These are phyloP conservation scores for Aspergillus tanneri DNA, from an alignment of 2,329 filamentous ascomycete genomes.

Conservation along the genomic window DNA sequence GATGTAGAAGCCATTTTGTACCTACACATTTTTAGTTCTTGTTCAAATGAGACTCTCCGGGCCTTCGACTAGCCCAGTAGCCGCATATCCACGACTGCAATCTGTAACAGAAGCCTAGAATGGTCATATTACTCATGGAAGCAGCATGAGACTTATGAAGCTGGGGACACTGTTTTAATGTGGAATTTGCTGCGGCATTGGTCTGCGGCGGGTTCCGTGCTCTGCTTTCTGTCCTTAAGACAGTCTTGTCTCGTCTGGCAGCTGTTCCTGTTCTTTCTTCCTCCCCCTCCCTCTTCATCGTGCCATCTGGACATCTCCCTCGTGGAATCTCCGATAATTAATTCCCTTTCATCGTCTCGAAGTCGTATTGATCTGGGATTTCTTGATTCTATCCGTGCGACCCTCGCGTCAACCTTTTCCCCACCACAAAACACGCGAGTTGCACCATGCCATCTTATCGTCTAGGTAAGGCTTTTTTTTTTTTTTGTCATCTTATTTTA, in stretches of 20 bases:
- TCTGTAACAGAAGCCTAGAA: too few relatives aligned
- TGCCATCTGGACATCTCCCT: background rate
- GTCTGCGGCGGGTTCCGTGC: slow-evolving; percentile 26
- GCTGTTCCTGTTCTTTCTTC: slow-evolving; percentile 11
- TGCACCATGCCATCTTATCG: slow-evolving; percentile 18
- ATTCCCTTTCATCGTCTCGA: too few relatives aligned
- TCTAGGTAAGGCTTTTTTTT: slow-evolving; percentile 13
- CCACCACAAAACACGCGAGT: background rate
- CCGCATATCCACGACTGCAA: too few relatives aligned
- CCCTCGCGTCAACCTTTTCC: background rate
- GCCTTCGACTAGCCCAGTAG: too few relatives aligned
- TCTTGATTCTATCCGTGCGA: too few relatives aligned
- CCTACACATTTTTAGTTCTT: background rate
- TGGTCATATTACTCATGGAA: too few relatives aligned
- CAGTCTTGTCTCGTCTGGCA: background rate
- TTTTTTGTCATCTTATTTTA: background rate
- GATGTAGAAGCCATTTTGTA: background rate
- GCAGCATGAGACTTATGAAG: too few relatives aligned
- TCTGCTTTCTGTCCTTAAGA: slow-evolving; percentile 4
- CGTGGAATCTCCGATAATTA: too few relatives aligned
- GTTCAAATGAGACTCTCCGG: background rate
- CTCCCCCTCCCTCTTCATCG: slow-evolving; percentile 7
- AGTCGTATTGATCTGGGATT: too few relatives aligned
- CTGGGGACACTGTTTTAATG: background rate
- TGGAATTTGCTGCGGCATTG: slow-evolving; percentile 20